A percentile compares a stretch with the other conserved stretches of the same genome.
Conservation (phyloP, 2,329 filamentous ascomycete genomes). For the Pseudonectria buxi region DNA sequence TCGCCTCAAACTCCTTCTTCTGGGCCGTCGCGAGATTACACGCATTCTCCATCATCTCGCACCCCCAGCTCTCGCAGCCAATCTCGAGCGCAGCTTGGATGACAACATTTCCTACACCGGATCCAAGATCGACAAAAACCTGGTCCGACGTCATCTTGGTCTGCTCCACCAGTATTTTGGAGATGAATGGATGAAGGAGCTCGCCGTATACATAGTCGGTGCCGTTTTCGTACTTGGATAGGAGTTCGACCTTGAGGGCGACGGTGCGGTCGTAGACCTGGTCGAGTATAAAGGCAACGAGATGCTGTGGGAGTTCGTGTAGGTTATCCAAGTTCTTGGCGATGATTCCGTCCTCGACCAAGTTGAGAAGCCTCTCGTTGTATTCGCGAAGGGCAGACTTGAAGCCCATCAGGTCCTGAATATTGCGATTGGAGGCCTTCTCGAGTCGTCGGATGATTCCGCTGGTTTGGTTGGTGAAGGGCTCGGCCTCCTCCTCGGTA, state of each 20-base stretch:
- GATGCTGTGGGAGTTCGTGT: constrained; percentile 62
- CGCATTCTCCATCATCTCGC: constrained; percentile 91
- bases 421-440: constrained; percentile 62
- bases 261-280: constrained; percentile 92
- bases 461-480: constrained; percentile 63
- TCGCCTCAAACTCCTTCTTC: constrained; percentile 72
- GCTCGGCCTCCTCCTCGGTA: constrained; percentile 57
- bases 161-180: constrained; percentile 69
- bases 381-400: constrained; percentile 66
- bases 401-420: constrained; percentile 61
- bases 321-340: constrained; percentile 62
- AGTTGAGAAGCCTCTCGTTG: constrained; percentile 61
- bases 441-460: constrained; percentile 74
- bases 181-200: constrained; percentile 76
- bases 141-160: constrained; percentile 73
- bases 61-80: constrained; percentile 92
- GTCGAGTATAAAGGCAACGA: constrained; percentile 73
- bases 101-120: constrained; percentile 92
- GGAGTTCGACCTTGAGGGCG: constrained; percentile 75
- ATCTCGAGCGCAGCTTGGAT: constrained; percentile 89
- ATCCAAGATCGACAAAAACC: constrained; percentile 90
- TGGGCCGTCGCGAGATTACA: constrained; percentile 76
- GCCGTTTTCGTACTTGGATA: constrained; percentile 81
- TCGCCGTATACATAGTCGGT: constrained; percentile 95
- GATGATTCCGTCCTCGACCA: constrained; percentile 66